Evolutionary conservation across 1,139 yeast species (phyloP).

Genomic region (Protomyces gravidus): DNA sequence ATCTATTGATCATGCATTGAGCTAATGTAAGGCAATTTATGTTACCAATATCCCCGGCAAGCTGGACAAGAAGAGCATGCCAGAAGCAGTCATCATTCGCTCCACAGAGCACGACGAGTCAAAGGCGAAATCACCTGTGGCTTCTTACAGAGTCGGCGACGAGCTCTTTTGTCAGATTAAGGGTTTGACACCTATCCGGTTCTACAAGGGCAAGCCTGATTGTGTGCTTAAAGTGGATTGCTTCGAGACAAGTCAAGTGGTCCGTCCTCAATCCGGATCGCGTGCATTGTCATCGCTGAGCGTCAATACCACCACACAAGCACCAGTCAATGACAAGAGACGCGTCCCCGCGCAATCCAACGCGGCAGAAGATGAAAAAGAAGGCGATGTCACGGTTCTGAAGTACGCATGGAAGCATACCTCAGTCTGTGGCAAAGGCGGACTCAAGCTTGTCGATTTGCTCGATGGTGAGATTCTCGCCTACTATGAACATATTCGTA

Average conservation of each 20-base stretch:
- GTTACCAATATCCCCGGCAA: conserved; percentile 13
- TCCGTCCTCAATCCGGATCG: neutral
- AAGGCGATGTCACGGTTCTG: neutral
- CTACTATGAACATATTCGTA: conserved; percentile 9
- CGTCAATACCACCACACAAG: neutral
- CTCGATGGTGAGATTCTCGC: conserved; percentile 20
- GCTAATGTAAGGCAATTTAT: too few species aligned
- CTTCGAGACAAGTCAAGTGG: conserved; percentile 8
- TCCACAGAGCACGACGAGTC: neutral
- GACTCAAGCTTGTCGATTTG: conserved; percentile 21
- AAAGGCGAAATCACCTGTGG: neutral
- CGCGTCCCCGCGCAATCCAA: neutral
- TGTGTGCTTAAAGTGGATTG: conserved; percentile 22
- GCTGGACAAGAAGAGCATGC: conserved; percentile 1
- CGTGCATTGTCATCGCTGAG: neutral
- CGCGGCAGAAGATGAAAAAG: neutral
- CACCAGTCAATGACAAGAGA: neutral
- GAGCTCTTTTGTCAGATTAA: conserved; percentile 8
- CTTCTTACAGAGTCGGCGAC: neutral
- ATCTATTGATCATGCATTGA: too few species aligned
- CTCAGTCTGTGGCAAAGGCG: conserved; percentile 20
- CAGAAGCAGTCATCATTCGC: conserved; percentile 4
- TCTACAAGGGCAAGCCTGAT: conserved; percentile 17
- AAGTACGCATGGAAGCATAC: conserved; percentile 25
- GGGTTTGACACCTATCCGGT: conserved; percentile 18